phyloP scores from a whole-genome alignment of 129 eudicot genomes.

The Flaveria robusta region DNA sequence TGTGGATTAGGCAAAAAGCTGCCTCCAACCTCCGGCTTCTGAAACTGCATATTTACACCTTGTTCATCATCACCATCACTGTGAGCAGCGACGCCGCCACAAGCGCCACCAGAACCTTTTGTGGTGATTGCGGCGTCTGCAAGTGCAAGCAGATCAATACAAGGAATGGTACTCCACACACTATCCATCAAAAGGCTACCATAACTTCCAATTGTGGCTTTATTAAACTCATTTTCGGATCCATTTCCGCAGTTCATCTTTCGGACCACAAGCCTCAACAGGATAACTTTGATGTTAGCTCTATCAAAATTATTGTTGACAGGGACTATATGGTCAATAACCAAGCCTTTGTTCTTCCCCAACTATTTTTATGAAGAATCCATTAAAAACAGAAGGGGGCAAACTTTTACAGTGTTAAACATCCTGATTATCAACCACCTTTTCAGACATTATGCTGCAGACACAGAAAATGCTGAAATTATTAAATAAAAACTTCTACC shows the following conservation, averaged over 20 bases:
- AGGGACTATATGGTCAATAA: too few relatives aligned
- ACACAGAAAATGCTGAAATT: background rate
- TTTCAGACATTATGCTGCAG: constrained; percentile 36
- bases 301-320: constrained; percentile 36
- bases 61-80: background rate
- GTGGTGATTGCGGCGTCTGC: constrained; percentile 40
- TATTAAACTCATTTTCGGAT: constrained; percentile 23
- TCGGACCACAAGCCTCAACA: background rate
- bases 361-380: constrained; percentile 12
- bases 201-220: constrained; percentile 3
- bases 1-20: background rate
- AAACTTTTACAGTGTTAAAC: constrained; percentile 23
- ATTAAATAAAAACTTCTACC: background rate
- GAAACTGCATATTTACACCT: background rate
- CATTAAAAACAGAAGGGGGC: constrained; percentile 8
- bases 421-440: constrained; percentile 2
- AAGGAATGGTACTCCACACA: constrained; percentile 38
- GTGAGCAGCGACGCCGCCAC: background rate
- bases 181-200: constrained; percentile 31
- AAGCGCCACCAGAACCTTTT: constrained; percentile 14
- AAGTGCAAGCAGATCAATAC: constrained; percentile 55
- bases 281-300: constrained; percentile 33
- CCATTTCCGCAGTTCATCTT: constrained; percentile 36
- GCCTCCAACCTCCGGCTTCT: background rate
- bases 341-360: too few relatives aligned